Conservation (phyloP, 768 basidiomycete species). For the Rhodotorula toruloides region DNA sequence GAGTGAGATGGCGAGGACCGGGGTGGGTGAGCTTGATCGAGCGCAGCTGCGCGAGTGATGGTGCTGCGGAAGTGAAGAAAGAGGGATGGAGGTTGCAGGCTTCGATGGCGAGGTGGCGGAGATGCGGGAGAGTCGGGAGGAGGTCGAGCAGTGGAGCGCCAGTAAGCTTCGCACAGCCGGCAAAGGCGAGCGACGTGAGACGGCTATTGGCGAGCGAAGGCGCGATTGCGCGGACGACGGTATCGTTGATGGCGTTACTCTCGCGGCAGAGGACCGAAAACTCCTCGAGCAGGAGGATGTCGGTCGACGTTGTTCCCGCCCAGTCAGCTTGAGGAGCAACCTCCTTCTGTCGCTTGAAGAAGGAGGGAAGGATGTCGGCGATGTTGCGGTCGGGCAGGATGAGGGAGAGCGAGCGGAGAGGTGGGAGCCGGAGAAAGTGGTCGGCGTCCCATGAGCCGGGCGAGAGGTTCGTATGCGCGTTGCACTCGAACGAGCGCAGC, state of each 20-base stretch:
- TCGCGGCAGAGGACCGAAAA: slow-evolving; percentile 35
- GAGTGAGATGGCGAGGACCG: slow-evolving; percentile 17
- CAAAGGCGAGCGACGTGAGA: slow-evolving; percentile 24
- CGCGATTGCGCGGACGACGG: neutral
- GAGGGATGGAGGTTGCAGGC: slow-evolving; percentile 19
- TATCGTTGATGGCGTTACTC: slow-evolving; percentile 24
- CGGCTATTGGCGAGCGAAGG: slow-evolving; percentile 3
- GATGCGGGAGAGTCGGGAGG: slow-evolving; percentile 11
- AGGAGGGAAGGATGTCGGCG: slow-evolving; percentile 17
- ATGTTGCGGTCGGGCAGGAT: slow-evolving; percentile 35
- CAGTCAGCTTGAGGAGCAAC: neutral
- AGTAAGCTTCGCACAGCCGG: slow-evolving; percentile 30
- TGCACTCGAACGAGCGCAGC: slow-evolving; percentile 24
- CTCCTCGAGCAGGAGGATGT: slow-evolving; percentile 17
- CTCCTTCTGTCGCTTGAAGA: slow-evolving; percentile 13
- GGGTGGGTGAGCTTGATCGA: slow-evolving; percentile 37
- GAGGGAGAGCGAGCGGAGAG: slow-evolving; percentile 24
- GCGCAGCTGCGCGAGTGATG: slow-evolving; percentile 7
- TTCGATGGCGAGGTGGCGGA: slow-evolving; percentile 35
- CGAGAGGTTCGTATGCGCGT: slow-evolving; percentile 28
- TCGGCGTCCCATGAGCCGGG: slow-evolving; percentile 27
- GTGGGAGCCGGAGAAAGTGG: slow-evolving; percentile 21
- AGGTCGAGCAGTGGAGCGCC: slow-evolving; percentile 5
- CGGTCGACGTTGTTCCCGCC: too few species aligned
- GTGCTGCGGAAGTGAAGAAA: slow-evolving; percentile 21